Percentiles rank a stretch among this genome's conserved stretches.
Evolutionary conservation across 805 yeast species (phyloP).

Genomic region (Candida sithepensis): DNA sequence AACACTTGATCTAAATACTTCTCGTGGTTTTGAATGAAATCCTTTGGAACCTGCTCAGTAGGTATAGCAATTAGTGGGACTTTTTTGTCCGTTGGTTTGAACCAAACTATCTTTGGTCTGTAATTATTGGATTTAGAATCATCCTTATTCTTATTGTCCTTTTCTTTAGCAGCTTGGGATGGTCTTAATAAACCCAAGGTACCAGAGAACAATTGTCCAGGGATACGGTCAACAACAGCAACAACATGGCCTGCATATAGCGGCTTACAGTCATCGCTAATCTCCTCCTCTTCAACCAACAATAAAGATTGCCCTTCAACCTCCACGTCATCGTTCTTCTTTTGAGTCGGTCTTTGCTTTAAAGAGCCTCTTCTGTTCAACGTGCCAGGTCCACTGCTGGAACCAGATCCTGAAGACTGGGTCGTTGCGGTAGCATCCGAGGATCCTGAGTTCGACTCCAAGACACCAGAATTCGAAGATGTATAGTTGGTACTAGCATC

Average conservation of each 20-base stretch:
- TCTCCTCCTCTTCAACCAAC: constrained; percentile 92
- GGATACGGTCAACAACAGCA: constrained; percentile 95
- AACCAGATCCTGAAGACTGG: constrained; percentile 24
- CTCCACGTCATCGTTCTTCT: constrained; percentile 97
- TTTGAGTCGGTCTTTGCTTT: constrained; percentile 93
- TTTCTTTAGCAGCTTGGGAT: constrained; percentile 84
- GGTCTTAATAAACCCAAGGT: constrained; percentile 92
- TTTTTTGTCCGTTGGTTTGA: constrained; percentile 96
- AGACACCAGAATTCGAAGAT: constrained; percentile 23
- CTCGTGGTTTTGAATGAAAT: constrained; percentile 90
- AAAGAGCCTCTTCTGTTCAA: constrained; percentile 82
- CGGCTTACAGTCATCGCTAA: constrained; percentile 88
- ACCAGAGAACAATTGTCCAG: constrained; percentile 94
- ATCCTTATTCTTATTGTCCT: constrained; percentile 46
- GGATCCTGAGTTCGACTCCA: constrained; percentile 22
- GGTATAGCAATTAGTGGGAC: constrained; percentile 98
- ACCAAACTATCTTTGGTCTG: constrained; percentile 96
- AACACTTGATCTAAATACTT: constrained; percentile 76
- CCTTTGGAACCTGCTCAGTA: constrained; percentile 95
- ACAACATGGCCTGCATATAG: constrained; percentile 97
- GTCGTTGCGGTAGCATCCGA: constrained; percentile 33
- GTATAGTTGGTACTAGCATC: constrained; percentile 64
- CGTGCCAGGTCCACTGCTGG: constrained; percentile 28
- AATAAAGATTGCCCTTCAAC: constrained; percentile 95
- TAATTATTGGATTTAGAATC: constrained; percentile 23